Evolutionary conservation across 257 asterid species (phyloP).

Genomic region (Capsicum chinense): DNA sequence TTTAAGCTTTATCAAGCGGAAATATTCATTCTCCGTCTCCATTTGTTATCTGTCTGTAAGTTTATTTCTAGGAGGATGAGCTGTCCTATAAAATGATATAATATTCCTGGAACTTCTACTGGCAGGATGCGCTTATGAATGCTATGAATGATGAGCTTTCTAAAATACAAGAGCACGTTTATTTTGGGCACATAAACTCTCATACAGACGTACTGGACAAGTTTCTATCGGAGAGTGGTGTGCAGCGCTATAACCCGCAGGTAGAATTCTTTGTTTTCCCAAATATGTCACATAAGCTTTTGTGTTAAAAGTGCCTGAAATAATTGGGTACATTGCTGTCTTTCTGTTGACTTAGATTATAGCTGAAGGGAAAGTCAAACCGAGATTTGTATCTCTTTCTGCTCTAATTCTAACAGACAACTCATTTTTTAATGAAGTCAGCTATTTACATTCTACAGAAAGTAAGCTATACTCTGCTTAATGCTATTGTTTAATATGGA

Average conservation of each 20-base stretch:
- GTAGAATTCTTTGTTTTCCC: conserved; percentile 43
- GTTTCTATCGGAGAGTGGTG: conserved; percentile 87
- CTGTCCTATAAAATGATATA: neutral
- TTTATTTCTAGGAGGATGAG: conserved; percentile 15
- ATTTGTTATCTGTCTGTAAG: neutral
- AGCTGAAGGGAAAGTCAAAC: conserved; percentile 85
- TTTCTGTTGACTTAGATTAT: conserved; percentile 66
- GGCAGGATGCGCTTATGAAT: conserved; percentile 84
- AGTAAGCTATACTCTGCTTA: conserved; percentile 60
- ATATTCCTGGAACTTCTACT: conserved; percentile 36
- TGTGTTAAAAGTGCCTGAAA: conserved; percentile 14
- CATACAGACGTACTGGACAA: conserved; percentile 88
- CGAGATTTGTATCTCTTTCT: conserved; percentile 73
- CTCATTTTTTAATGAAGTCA: conserved; percentile 64
- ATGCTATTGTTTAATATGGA: conserved; percentile 31
- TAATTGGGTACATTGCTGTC: conserved; percentile 24
- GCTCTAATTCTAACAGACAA: conserved; percentile 62
- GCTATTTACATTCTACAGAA: conserved; percentile 80
- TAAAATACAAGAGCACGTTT: conserved; percentile 95
- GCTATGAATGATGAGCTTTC: conserved; percentile 99
- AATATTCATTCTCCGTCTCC: neutral
- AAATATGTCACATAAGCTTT: conserved; percentile 3
- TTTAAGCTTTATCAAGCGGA: neutral
- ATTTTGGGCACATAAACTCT: conserved; percentile 86
- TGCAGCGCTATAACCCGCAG: conserved; percentile 92